These are phyloP conservation scores for Diaporthe amygdali DNA, from an alignment of 2,329 filamentous ascomycete genomes.

Conservation along the genomic window DNA sequence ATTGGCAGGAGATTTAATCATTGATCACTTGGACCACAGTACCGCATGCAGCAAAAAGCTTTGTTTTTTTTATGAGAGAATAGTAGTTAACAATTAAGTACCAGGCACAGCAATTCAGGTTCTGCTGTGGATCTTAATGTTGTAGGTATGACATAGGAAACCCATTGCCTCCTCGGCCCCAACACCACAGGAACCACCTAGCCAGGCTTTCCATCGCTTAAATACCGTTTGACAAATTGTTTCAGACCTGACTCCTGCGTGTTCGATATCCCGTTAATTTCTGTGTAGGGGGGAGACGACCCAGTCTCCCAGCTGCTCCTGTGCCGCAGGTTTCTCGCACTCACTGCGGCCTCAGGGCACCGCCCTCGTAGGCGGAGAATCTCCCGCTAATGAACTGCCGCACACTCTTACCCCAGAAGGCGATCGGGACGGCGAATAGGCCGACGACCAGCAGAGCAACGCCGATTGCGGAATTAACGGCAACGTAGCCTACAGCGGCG, in stretches of 20 bases:
- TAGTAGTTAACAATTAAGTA: slow-evolving; percentile 13
- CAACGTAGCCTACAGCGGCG: slow-evolving; percentile 9
- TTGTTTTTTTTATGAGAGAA: not conserved
- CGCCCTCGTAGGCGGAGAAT: slow-evolving; percentile 30
- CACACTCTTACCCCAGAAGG: slow-evolving; percentile 34
- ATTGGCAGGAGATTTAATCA: no score
- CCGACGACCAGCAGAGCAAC: slow-evolving; percentile 27
- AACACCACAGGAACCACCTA: slow-evolving; percentile 10
- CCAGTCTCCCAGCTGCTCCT: not conserved
- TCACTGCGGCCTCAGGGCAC: slow-evolving; percentile 32
- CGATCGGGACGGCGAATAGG: slow-evolving; percentile 30
- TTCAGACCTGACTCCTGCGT: not conserved
- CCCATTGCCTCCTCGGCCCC: not conserved
- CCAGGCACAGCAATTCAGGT: not conserved
- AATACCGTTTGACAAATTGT: not conserved
- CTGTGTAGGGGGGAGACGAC: not conserved
- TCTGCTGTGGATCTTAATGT: slow-evolving; percentile 3
- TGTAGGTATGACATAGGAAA: not conserved
- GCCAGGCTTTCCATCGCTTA: slow-evolving; percentile 10
- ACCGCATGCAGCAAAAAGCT: no score
- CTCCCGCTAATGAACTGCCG: slow-evolving; percentile 32
- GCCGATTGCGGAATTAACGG: slow-evolving; percentile 26
- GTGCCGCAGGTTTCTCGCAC: not conserved
- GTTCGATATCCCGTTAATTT: not conserved
- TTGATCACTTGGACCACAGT: no score